A percentile compares a stretch with the other conserved stretches of the same genome.
phyloP scores from a whole-genome alignment of 352 stramenopile genomes.

The Plasmopara muralis region DNA sequence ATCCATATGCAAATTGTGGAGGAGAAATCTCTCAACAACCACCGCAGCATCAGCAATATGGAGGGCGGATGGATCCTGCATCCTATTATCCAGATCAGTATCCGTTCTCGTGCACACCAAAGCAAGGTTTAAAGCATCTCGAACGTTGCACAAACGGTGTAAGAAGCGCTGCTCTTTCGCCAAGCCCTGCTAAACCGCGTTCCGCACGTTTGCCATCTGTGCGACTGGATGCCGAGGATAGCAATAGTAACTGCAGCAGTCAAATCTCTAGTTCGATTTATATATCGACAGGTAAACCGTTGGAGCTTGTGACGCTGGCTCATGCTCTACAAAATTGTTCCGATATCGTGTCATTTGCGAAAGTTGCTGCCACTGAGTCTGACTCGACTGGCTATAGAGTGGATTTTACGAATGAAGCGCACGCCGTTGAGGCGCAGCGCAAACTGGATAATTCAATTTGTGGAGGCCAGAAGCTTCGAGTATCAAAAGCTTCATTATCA shows the following conservation, averaged over 20 bases:
- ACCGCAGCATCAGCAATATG: slow-evolving; percentile 22
- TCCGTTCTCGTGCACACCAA: slow-evolving; percentile 18
- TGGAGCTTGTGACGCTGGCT: slow-evolving; percentile 47
- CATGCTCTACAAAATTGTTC: slow-evolving; percentile 39
- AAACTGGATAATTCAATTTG: slow-evolving; percentile 52
- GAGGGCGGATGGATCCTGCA: slow-evolving; percentile 23
- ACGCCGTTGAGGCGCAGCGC: slow-evolving; percentile 31
- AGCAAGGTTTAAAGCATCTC: slow-evolving; percentile 21
- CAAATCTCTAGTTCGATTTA: slow-evolving; percentile 26
- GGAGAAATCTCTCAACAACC: slow-evolving; percentile 18
- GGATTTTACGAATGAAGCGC: slow-evolving; percentile 40
- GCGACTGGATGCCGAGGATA: slow-evolving; percentile 21
- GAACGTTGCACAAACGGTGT: slow-evolving; percentile 5
- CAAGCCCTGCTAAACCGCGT: slow-evolving; percentile 10
- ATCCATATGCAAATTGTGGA: slow-evolving; percentile 17
- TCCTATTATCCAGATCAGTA: slow-evolving; percentile 28
- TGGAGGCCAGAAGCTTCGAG: slow-evolving; percentile 46
- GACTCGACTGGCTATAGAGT: slow-evolving; percentile 37
- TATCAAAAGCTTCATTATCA: slow-evolving; percentile 15
- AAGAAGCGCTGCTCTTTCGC: slow-evolving; percentile 1
- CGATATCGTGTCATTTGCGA: slow-evolving; percentile 49
- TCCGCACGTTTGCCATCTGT: slow-evolving; percentile 12
- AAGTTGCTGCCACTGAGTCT: slow-evolving; percentile 20
- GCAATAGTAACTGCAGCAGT: slow-evolving; percentile 24
- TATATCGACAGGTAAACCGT: slow-evolving; percentile 39